Evolutionary conservation across 23 red algal genomes (phyloP).

Genomic region (Gracilaria gracilis): DNA sequence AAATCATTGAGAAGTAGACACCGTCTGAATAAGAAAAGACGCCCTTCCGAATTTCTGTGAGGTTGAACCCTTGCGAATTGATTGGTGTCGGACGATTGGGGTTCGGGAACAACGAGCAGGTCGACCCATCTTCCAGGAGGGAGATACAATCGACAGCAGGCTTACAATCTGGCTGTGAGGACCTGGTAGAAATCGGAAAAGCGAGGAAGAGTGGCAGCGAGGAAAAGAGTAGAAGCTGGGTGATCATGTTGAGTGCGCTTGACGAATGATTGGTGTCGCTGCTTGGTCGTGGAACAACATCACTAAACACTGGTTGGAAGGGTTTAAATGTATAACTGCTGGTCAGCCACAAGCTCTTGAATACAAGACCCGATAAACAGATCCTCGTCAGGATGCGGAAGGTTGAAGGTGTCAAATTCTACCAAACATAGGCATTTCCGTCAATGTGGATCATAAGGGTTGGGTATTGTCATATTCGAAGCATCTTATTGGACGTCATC

Average conservation of each 20-base stretch:
- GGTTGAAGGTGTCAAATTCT: too few species aligned
- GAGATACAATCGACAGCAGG: slow-evolving; percentile 13
- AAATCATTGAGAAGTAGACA: slow-evolving; percentile 43
- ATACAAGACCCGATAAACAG: too few species aligned
- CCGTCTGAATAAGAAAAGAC: slow-evolving; percentile 61
- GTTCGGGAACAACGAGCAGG: slow-evolving; percentile 24
- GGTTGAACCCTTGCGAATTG: slow-evolving; percentile 34
- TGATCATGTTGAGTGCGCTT: neutral
- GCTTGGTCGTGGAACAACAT: too few species aligned
- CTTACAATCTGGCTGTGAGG: neutral
- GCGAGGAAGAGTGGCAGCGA: neutral
- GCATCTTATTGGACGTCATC: too few species aligned
- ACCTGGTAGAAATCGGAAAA: neutral
- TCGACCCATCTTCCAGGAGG: neutral
- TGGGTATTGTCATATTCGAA: too few species aligned
- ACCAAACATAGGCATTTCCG: too few species aligned
- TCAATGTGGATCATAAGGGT: too few species aligned
- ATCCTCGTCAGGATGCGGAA: too few species aligned
- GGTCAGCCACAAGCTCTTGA: too few species aligned
- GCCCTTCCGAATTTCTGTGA: slow-evolving; percentile 39
- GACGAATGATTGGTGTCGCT: too few species aligned
- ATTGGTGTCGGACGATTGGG: neutral
- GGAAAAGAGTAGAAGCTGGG: neutral
- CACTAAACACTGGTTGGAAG: too few species aligned
- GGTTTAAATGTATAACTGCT: too few species aligned